phyloP scores from a whole-genome alignment of 805 yeast species.

The Yarrowia keelungensis region DNA sequence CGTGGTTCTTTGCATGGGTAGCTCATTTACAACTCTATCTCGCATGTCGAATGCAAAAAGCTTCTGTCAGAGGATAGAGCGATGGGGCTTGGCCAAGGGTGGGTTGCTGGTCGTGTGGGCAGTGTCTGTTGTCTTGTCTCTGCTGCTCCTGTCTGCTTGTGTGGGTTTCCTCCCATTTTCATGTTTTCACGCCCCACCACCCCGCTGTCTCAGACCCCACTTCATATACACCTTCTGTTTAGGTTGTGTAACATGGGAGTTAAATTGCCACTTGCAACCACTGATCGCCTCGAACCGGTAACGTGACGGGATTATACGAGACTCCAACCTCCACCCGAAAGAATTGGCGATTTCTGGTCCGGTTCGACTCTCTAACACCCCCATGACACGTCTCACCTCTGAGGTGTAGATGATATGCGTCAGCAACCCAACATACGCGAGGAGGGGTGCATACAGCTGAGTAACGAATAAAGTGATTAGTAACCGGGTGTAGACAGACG shows the following conservation, averaged over 20 bases:
- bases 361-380: neutral
- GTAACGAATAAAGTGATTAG: too few relatives aligned
- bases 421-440: slow-evolving; percentile 22
- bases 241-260: slow-evolving; percentile 23
- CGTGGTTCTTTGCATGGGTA: slow-evolving; percentile 11
- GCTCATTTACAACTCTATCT: slow-evolving; percentile 7
- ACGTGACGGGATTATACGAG: neutral
- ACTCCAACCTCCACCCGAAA: neutral
- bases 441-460: slow-evolving; percentile 8
- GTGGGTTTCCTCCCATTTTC: too few relatives aligned
- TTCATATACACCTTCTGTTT: neutral
- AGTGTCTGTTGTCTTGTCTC: neutral
- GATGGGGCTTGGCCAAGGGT: neutral
- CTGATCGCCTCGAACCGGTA: neutral
- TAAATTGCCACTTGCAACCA: slow-evolving; percentile 3
- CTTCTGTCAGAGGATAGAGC: neutral
- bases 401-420: slow-evolving; percentile 6
- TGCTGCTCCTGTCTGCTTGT: too few relatives aligned
- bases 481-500: too few relatives aligned
- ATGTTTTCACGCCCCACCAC: neutral
- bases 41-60: neutral
- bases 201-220: slow-evolving; percentile 11
- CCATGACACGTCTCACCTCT: neutral
- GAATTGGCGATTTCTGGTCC: neutral
- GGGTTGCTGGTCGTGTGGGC: neutral